These are phyloP conservation scores for Sparassis latifolia DNA, from an alignment of 1,284 basidiomycete genomes.

Conservation along the genomic window DNA sequence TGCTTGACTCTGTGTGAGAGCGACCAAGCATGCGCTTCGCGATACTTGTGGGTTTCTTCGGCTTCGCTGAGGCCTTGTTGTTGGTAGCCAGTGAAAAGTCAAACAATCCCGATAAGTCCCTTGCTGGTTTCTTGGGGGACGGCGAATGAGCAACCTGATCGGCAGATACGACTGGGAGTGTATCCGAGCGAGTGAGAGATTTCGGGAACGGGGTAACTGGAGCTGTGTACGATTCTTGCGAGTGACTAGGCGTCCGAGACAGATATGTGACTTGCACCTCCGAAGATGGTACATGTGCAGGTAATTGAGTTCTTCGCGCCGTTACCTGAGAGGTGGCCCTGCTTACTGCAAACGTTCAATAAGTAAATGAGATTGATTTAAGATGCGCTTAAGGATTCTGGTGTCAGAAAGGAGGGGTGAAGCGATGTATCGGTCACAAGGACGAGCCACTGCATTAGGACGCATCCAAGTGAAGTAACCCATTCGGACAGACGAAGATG, in stretches of 20 bases:
- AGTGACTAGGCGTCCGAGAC: constrained; percentile 9
- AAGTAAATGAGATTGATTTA: no score
- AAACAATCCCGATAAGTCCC: constrained; percentile 31
- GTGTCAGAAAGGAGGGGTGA: no score
- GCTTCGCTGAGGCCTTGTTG: background rate
- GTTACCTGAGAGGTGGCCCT: no score
- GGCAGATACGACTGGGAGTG: constrained; percentile 6
- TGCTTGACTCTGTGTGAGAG: constrained; percentile 48
- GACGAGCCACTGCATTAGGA: no score
- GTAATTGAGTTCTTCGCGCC: no score
- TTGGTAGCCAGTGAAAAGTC: constrained; percentile 14
- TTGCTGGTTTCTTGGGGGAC: constrained; percentile 20
- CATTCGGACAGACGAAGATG: no score
- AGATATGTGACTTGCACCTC: constrained; percentile 2
- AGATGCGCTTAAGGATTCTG: no score
- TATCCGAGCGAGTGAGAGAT: constrained; percentile 13
- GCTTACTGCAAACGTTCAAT: no score
- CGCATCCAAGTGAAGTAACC: no score
- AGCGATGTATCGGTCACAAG: no score
- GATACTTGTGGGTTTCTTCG: constrained; percentile 19
- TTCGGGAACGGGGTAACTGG: constrained; percentile 2
- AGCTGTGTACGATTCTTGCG: background rate
- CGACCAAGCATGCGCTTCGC: constrained; percentile 42
- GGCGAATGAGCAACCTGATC: constrained; percentile 7
- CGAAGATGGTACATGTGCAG: background rate